phyloP scores from a whole-genome alignment of 2,329 filamentous ascomycete genomes.

The Canariomyces notabilis region DNA sequence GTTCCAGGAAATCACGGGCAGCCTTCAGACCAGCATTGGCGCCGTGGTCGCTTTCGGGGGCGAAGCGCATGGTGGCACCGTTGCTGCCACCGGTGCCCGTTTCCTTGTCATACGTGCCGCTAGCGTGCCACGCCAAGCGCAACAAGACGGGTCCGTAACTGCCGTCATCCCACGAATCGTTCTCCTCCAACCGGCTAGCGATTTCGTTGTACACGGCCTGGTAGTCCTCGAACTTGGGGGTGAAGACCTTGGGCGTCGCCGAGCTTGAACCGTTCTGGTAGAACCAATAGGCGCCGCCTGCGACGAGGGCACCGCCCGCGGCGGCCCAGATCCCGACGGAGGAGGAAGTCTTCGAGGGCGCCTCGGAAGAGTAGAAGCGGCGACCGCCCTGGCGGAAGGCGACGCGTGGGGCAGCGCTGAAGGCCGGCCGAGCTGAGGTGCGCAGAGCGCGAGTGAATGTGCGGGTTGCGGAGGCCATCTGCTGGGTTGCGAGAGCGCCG shows the following conservation, averaged over 20 bases:
- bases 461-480: conserved; percentile 47
- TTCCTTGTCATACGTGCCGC: conserved; percentile 84
- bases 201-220: conserved; percentile 92
- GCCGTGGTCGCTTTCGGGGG: conserved; percentile 81
- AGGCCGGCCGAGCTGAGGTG: conserved; percentile 52
- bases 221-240: conserved; percentile 79
- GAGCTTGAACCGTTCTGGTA: conserved; percentile 54
- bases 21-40: conserved; percentile 86
- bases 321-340: conserved; percentile 51
- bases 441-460: conserved; percentile 56
- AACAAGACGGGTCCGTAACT: conserved; percentile 90
- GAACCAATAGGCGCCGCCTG: conserved; percentile 61
- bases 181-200: conserved; percentile 72
- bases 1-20: conserved; percentile 89
- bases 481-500: conserved; percentile 6
- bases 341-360: conserved; percentile 44
- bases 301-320: conserved; percentile 54
- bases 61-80: conserved; percentile 94
- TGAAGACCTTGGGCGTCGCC: conserved; percentile 55
- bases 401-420: conserved; percentile 57
- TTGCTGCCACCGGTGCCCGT: conserved; percentile 91
- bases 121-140: conserved; percentile 89
- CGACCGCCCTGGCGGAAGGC: conserved; percentile 69
- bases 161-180: conserved; percentile 94
- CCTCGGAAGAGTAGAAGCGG: conserved; percentile 73